A percentile compares a stretch with the other conserved stretches of the same genome.
Conservation (phyloP, 306 rosid species). For the Arachis stenosperma region DNA sequence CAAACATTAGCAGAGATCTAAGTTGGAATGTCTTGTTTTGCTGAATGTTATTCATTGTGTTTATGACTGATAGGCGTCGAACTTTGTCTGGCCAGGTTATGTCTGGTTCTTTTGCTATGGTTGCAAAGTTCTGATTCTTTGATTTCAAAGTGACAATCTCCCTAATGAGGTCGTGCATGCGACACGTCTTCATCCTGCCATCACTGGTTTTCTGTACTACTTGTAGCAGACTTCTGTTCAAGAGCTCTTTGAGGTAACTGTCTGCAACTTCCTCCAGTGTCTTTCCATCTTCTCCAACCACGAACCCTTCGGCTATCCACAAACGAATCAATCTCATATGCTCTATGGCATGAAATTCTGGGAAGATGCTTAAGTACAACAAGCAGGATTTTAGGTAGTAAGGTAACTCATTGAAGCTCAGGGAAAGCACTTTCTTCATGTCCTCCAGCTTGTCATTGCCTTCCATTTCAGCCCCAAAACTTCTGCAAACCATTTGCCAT, state of each 20-base stretch:
- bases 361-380: slow-evolving; percentile 61
- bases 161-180: slow-evolving; percentile 58
- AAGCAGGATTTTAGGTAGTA: slow-evolving; percentile 66
- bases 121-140: slow-evolving; percentile 60
- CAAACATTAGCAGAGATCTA: slow-evolving; percentile 60
- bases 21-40: slow-evolving; percentile 45
- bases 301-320: slow-evolving; percentile 76
- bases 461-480: slow-evolving; percentile 50
- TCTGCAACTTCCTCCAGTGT: slow-evolving; percentile 63
- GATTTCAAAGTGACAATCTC: slow-evolving; percentile 56
- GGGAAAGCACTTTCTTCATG: slow-evolving; percentile 55
- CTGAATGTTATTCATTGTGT: slow-evolving; percentile 41
- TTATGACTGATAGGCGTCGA: slow-evolving; percentile 54
- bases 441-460: slow-evolving; percentile 48
- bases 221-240: slow-evolving; percentile 60
- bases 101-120: slow-evolving; percentile 52
- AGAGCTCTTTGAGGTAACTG: slow-evolving; percentile 60
- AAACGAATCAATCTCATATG: slow-evolving; percentile 55
- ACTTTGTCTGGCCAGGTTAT: slow-evolving; percentile 57
- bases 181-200: slow-evolving; percentile 48
- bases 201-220: slow-evolving; percentile 47
- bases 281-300: slow-evolving; percentile 50
- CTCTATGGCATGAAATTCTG: slow-evolving; percentile 43
- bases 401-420: slow-evolving; percentile 68
- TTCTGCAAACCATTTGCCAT: slow-evolving; percentile 47